These are phyloP conservation scores for Kwoniella mangroviensis DNA, from an alignment of 768 basidiomycete genomes.

Conservation along the genomic window DNA sequence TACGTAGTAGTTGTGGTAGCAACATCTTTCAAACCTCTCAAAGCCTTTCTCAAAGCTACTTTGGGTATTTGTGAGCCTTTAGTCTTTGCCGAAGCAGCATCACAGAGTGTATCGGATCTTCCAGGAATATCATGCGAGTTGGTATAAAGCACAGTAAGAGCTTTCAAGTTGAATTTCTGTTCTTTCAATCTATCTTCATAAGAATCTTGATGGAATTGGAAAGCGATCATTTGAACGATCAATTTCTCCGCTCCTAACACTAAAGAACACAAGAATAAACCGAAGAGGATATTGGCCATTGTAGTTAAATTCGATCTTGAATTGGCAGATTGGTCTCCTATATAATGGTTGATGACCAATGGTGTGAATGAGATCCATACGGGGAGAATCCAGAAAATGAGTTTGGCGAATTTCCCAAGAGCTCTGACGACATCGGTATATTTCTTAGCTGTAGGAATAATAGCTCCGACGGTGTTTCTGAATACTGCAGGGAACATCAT, in stretches of 20 bases:
- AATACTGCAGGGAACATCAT: constrained; percentile 61
- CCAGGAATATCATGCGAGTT: constrained; percentile 73
- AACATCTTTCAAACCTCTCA: constrained; percentile 71
- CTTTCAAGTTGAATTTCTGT: constrained; percentile 76
- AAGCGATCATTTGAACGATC: constrained; percentile 76
- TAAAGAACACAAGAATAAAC: constrained; percentile 69
- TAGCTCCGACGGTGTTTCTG: constrained; percentile 70
- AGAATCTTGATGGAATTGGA: constrained; percentile 67
- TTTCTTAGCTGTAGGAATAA: constrained; percentile 71
- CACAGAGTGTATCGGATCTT: constrained; percentile 68
- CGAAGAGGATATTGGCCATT: constrained; percentile 73
- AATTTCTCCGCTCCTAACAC: constrained; percentile 82
- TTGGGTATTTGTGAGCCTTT: constrained; percentile 63
- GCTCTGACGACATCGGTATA: constrained; percentile 80
- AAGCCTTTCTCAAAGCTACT: constrained; percentile 70
- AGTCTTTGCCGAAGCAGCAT: constrained; percentile 57
- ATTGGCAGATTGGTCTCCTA: constrained; percentile 42
- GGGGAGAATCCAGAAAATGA: constrained; percentile 67
- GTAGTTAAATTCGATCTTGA: constrained; percentile 62
- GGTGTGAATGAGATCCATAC: constrained; percentile 77
- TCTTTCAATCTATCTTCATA: constrained; percentile 84
- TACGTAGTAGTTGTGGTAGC: constrained; percentile 80
- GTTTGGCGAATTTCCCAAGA: constrained; percentile 70
- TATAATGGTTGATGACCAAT: constrained; percentile 62
- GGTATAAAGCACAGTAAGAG: constrained; percentile 75